Base-by-base conservation (phyloP, 805 yeast genomes). In the Kodamaea leandrae region DNA sequence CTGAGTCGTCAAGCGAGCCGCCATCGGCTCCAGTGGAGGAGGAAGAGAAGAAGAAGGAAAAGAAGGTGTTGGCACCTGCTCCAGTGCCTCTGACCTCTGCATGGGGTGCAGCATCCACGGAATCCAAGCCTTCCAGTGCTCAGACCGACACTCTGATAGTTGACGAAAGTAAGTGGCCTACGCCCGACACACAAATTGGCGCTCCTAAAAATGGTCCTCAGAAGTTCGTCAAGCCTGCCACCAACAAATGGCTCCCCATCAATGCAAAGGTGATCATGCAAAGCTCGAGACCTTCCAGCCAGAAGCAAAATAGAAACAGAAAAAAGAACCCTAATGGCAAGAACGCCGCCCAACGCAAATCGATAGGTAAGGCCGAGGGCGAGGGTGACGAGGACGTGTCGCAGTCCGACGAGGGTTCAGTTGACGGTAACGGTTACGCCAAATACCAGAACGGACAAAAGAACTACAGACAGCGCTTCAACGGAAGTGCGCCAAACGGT, bases 231-330 rank as follows among this genome's bases (percentile, higher is more conserved):
- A 69, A 68, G 50, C 70, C 73, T 14, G 55, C 58, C 47, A 64
- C 69, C 38, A 68, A 58, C 48, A 66, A 69, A 48, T 69, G 75
- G 75, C 71, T 69, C 18, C 75, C 75, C 13, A 63, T 69, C 41
- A 59, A 49, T 42, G 73, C 72, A 23, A 69, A 69, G 48, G 71
- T 69, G 19, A 61, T 60, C 28, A 61, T 69, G 49, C 65, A 71
- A 23, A 60, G 53, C 46, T 50, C 68, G n/a, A 64, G 70, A 55
- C 48, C 48, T 37, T 46, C 47, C 33, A 28, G 26, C 32, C 54
- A 49, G 35, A 53, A 53, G 37, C 61, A 57, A 32, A 44, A 50
- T 24, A 49, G 54, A 38, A 52, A 42, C 48, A 61, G 55, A 53
- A 57, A 53, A 48, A 58, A 57, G 50, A 60, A 63, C 40, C 33